Evolutionary conservation across 345 rosid genomes (phyloP).

Genomic region (Brassica carinata): DNA sequence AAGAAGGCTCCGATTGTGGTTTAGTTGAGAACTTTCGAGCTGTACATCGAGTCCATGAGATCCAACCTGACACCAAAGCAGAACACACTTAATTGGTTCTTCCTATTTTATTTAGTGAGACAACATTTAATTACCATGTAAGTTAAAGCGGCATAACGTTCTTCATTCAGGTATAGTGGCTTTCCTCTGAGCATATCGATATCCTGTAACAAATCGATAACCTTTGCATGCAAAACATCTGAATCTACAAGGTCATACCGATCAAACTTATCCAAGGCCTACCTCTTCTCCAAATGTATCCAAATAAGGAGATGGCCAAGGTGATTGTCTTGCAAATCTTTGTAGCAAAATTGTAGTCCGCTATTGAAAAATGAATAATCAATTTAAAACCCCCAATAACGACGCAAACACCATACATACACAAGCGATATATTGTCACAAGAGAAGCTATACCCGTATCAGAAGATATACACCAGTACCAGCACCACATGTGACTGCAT

Average conservation of each 20-base stretch:
- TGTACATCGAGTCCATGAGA: conserved; percentile 95
- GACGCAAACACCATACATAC: no score
- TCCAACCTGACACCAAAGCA: conserved; percentile 92
- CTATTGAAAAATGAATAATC: conserved; percentile 44
- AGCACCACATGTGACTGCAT: conserved; percentile 78
- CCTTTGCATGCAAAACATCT: conserved; percentile 24
- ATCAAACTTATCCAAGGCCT: no score
- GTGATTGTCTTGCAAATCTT: conserved; percentile 77
- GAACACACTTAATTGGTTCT: no score
- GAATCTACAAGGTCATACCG: conserved; percentile 42
- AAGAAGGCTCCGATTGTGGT: no score
- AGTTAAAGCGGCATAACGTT: conserved; percentile 85
- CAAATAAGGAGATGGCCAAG: conserved; percentile 93
- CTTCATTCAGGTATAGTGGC: conserved; percentile 86
- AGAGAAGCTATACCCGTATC: conserved; percentile 62
- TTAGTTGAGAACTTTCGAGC: conserved; percentile 74
- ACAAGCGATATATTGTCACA: no score
- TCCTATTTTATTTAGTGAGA: no score
- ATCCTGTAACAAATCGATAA: no score
- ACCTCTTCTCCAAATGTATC: conserved; percentile 99
- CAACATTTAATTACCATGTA: no score
- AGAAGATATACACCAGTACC: conserved; percentile 84
- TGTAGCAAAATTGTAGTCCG: conserved; percentile 79
- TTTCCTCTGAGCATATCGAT: conserved; percentile 71
- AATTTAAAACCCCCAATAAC: no score